phyloP scores from a whole-genome alignment of 2,329 filamentous ascomycete genomes.

The Teratosphaeria zuluensis region DNA sequence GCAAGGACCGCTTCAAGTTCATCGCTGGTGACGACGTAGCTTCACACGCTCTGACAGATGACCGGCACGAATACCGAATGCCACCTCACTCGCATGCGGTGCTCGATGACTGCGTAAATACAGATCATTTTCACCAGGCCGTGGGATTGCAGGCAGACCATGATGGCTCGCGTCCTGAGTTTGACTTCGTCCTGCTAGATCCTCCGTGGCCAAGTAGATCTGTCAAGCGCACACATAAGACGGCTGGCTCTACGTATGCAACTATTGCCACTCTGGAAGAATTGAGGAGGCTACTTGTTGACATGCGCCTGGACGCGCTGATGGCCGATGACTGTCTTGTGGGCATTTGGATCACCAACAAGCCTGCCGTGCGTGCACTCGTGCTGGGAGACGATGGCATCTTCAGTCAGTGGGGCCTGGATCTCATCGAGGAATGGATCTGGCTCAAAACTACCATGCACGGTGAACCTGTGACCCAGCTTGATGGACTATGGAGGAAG shows the following conservation, averaged over 20 bases:
- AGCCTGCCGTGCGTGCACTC: constrained; percentile 44
- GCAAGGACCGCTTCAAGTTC: neutral
- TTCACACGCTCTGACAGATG: neutral
- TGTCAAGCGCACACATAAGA: constrained; percentile 49
- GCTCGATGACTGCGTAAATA: constrained; percentile 35
- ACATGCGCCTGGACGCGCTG: constrained; percentile 42
- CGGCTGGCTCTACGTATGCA: constrained; percentile 19
- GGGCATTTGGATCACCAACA: constrained; percentile 72
- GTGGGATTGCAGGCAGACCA: constrained; percentile 28
- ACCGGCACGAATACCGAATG: constrained; percentile 23
- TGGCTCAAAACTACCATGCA: constrained; percentile 64
- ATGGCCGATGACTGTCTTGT: constrained; percentile 50
- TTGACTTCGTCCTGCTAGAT: constrained; percentile 62
- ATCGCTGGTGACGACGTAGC: neutral
- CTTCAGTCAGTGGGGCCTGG: constrained; percentile 58
- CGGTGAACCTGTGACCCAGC: constrained; percentile 54
- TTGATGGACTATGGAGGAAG: constrained; percentile 57
- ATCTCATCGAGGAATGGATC: constrained; percentile 60
- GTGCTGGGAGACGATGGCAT: constrained; percentile 47
- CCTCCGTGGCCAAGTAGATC: constrained; percentile 78
- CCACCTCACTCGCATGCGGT: constrained; percentile 43
- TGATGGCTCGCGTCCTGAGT: constrained; percentile 38
- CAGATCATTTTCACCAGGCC: constrained; percentile 28
- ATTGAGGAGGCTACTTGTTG: constrained; percentile 32
- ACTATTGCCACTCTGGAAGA: constrained; percentile 35